Percentiles rank a stretch among this genome's conserved stretches.
Conservation (phyloP, 768 basidiomycete genomes). For the Suillus luteus region DNA sequence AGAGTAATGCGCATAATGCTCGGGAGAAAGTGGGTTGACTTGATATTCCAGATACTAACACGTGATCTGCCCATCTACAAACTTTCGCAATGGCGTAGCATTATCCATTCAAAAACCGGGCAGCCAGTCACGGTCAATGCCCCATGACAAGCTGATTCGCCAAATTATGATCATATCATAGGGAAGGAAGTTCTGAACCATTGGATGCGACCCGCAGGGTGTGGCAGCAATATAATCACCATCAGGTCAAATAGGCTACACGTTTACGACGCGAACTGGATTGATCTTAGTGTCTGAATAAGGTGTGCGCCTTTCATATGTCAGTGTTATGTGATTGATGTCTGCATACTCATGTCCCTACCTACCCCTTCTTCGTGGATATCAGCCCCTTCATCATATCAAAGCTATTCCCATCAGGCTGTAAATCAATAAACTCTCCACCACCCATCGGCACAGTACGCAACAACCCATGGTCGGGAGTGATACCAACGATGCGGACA, state of each 20-base stretch:
- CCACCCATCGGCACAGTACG: slow-evolving; percentile 61
- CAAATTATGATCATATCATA: not conserved
- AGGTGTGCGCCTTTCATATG: no score
- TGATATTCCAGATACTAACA: not conserved
- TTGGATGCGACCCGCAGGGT: no score
- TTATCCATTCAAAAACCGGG: not conserved
- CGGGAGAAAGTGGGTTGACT: not conserved
- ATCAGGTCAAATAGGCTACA: no score
- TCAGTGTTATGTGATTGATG: no score
- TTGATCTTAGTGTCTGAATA: not conserved
- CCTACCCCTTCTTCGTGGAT: not conserved
- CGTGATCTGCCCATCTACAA: not conserved
- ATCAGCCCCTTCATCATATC: slow-evolving; percentile 79
- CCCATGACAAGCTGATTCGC: not conserved
- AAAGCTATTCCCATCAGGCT: slow-evolving; percentile 97
- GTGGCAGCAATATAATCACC: no score
- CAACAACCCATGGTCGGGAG: slow-evolving; percentile 83
- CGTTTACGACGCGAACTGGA: no score
- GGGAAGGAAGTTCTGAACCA: not conserved
- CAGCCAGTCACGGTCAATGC: not conserved
- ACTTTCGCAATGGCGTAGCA: not conserved
- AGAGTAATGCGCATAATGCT: not conserved
- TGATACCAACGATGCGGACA: slow-evolving; percentile 85
- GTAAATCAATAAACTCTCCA: slow-evolving; percentile 75
- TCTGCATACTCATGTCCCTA: not conserved